These are phyloP conservation scores for Suillus variegatus DNA, from an alignment of 768 basidiomycete species.

Conservation along the genomic window DNA sequence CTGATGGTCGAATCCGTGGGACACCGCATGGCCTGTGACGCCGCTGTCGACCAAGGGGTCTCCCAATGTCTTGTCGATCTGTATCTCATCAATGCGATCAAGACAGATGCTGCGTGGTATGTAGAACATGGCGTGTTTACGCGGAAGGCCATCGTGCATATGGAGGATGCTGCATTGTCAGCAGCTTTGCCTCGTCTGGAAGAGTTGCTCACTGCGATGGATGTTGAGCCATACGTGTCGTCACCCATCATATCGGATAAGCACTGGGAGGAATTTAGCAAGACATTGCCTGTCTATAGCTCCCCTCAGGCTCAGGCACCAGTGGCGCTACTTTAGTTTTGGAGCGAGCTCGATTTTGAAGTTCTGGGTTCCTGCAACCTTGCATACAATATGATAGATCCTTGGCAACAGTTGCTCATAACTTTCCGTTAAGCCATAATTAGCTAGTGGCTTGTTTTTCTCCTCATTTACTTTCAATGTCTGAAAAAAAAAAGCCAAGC, in stretches of 20 bases:
- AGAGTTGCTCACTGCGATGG: constrained; percentile 21
- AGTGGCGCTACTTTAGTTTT: not conserved
- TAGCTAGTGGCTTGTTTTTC: not conserved
- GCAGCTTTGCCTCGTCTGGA: constrained; percentile 26
- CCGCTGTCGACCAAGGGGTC: constrained; percentile 16
- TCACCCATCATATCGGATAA: constrained; percentile 32
- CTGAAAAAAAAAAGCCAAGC: not conserved
- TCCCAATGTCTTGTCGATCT: not conserved
- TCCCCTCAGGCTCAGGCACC: not conserved
- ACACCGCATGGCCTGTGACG: constrained; percentile 31
- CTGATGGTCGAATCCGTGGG: constrained; percentile 28
- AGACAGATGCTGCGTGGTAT: constrained; percentile 2
- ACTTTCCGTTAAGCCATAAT: too few species aligned
- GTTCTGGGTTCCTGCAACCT: not conserved
- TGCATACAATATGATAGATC: not conserved
- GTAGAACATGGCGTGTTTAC: constrained; percentile 1
- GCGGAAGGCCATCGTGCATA: not conserved
- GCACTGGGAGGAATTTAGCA: constrained; percentile 20
- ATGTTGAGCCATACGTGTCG: constrained; percentile 24
- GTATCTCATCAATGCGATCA: not conserved
- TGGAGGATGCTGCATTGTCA: constrained; percentile 2
- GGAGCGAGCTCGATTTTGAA: not conserved
- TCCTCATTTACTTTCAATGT: not conserved
- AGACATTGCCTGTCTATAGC: not conserved
- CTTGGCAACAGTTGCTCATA: not conserved